phyloP scores from a whole-genome alignment of 306 rosid species.

The Delonix regia region DNA sequence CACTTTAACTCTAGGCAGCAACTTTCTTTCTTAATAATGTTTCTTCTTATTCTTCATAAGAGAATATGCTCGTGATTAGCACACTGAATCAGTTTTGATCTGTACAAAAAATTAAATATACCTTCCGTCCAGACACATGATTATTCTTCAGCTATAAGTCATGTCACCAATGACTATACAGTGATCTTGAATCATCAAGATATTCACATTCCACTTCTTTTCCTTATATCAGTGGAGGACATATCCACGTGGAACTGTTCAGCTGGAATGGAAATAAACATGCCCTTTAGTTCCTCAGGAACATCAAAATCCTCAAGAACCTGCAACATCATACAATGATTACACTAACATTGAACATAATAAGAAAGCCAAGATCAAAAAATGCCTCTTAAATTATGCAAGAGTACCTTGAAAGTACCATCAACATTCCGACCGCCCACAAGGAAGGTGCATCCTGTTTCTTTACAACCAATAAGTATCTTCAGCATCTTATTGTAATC shows the following conservation, averaged over 20 bases:
- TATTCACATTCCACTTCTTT: conserved; percentile 55
- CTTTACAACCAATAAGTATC: conserved; percentile 67
- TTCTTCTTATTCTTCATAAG: neutral
- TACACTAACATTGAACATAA: conserved; percentile 21
- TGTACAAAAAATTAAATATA: neutral
- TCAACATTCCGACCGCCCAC: conserved; percentile 84
- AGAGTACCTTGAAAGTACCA: conserved; percentile 77
- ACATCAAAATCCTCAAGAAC: conserved; percentile 80
- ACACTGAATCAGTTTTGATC: neutral
- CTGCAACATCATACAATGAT: conserved; percentile 42
- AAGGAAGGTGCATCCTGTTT: conserved; percentile 76
- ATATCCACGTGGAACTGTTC: conserved; percentile 82
- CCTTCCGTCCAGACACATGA: neutral
- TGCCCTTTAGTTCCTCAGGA: conserved; percentile 75
- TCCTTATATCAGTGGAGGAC: conserved; percentile 83
- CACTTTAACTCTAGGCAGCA: neutral
- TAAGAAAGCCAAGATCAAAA: neutral
- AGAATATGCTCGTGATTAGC: neutral
- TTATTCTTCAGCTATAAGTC: neutral
- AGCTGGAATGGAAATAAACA: conserved; percentile 78
- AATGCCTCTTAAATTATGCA: conserved; percentile 21
- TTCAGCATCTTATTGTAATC: conserved; percentile 75
- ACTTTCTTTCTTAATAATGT: neutral
- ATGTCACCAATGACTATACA: neutral
- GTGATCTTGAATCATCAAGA: neutral